These are phyloP conservation scores for Mycosphaerella arachidis DNA, from an alignment of 2,329 filamentous ascomycete species.

Conservation along the genomic window DNA sequence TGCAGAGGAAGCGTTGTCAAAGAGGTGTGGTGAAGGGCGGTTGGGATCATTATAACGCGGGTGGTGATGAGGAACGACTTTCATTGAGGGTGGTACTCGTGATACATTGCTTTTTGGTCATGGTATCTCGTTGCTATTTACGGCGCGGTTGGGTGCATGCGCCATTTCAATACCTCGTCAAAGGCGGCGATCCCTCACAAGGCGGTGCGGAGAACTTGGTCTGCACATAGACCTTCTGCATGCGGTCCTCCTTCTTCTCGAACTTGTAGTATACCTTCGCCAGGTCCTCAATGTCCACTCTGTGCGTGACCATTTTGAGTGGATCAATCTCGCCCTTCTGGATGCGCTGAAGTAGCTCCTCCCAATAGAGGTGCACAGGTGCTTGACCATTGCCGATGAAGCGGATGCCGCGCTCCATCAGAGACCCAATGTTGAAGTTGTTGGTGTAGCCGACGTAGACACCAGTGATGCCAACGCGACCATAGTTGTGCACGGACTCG, in stretches of 20 bases:
- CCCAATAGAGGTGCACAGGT: constrained; percentile 81
- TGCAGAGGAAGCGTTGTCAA: neutral
- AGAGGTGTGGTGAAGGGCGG: neutral
- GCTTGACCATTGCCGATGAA: constrained; percentile 66
- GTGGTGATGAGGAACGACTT: neutral
- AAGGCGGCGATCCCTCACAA: constrained; percentile 45
- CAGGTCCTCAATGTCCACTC: constrained; percentile 52
- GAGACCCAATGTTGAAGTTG: constrained; percentile 75
- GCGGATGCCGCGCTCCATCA: constrained; percentile 83
- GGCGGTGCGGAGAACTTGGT: constrained; percentile 55
- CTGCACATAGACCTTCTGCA: constrained; percentile 76
- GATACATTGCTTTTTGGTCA: neutral
- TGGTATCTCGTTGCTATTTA: neutral
- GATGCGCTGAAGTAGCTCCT: constrained; percentile 66
- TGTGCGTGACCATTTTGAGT: constrained; percentile 74
- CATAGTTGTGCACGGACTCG: constrained; percentile 65
- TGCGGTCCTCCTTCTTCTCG: constrained; percentile 65
- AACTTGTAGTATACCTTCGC: constrained; percentile 56
- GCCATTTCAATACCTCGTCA: constrained; percentile 42
- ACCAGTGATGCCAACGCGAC: constrained; percentile 72
- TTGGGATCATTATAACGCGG: neutral
- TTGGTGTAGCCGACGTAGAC: constrained; percentile 65
- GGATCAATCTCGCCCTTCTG: constrained; percentile 67
- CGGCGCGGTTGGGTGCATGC: neutral
- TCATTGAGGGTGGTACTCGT: neutral